phyloP scores from a whole-genome alignment of 768 basidiomycete genomes.

The Mycena alexandri region DNA sequence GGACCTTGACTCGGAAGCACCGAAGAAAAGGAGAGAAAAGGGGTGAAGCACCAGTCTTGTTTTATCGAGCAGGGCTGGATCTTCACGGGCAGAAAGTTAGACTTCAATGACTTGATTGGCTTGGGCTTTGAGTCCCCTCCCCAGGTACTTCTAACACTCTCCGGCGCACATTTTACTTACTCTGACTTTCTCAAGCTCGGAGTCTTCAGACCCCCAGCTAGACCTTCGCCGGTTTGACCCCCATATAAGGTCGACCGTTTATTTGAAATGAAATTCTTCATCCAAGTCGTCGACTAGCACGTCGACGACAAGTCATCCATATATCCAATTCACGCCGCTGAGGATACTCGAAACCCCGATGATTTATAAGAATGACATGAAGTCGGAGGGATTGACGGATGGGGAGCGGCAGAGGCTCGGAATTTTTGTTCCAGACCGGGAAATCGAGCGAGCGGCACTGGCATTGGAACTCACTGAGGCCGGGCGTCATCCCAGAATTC shows the following conservation, averaged over 20 bases:
- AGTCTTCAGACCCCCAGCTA: too few species aligned
- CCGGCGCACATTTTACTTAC: too few species aligned
- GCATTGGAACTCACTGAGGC: not conserved
- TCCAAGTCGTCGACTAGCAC: conserved; percentile 8
- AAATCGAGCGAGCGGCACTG: conserved; percentile 13
- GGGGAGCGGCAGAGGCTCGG: conserved; percentile 26
- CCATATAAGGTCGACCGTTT: too few species aligned
- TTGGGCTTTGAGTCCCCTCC: too few species aligned
- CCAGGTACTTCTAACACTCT: too few species aligned
- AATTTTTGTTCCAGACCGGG: conserved; percentile 16
- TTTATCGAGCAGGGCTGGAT: conserved; percentile 6
- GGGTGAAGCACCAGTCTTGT: too few species aligned
- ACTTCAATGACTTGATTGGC: not conserved
- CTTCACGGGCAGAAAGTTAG: not conserved
- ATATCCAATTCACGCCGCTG: conserved; percentile 11
- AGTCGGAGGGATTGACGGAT: conserved; percentile 16
- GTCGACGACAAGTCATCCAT: conserved; percentile 29
- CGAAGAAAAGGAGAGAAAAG: too few species aligned
- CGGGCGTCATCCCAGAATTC: too few species aligned
- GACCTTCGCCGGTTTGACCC: too few species aligned
- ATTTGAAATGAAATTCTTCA: conserved; percentile 12
- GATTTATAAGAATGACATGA: conserved; percentile 18
- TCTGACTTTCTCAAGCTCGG: too few species aligned
- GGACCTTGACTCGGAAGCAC: too few species aligned
- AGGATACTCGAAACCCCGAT: not conserved